These are phyloP conservation scores for Colletotrichum destructivum DNA, from an alignment of 2,329 filamentous ascomycete species.

Conservation along the genomic window DNA sequence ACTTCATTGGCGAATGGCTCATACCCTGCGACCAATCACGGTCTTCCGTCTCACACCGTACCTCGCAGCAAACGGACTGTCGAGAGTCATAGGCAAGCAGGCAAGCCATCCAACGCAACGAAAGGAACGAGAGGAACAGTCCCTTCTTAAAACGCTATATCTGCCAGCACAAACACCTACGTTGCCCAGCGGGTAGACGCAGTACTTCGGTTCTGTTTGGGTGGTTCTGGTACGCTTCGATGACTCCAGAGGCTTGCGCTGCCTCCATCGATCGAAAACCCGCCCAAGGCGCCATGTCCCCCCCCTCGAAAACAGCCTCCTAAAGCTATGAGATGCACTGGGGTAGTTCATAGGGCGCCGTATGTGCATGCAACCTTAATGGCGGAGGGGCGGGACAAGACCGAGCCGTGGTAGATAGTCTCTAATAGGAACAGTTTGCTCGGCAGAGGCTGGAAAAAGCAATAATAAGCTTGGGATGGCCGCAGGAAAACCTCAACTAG, in stretches of 20 bases:
- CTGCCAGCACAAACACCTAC: too few relatives aligned
- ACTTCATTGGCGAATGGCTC: conserved; percentile 18
- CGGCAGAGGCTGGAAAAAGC: conserved; percentile 25
- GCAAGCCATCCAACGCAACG: conserved; percentile 7
- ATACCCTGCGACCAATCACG: conserved; percentile 16
- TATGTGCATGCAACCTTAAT: conserved; percentile 35
- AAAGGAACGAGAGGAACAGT: background rate
- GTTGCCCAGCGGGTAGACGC: background rate
- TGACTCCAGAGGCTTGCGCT: background rate
- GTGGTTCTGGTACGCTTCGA: background rate
- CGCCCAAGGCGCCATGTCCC: background rate
- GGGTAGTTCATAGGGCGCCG: conserved; percentile 1
- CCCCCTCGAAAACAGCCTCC: background rate
- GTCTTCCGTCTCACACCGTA: conserved; percentile 22
- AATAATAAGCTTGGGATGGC: conserved; percentile 19
- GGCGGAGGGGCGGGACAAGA: conserved; percentile 24
- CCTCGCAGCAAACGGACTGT: conserved; percentile 26
- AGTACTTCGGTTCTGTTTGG: background rate
- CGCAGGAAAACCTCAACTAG: background rate
- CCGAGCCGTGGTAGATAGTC: conserved; percentile 24
- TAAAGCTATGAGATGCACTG: background rate
- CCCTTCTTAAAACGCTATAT: background rate
- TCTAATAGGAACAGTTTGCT: background rate
- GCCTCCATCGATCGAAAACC: background rate
- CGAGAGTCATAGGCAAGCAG: background rate